Conservation (phyloP, 1,284 basidiomycete species). For the Ustilago shanxiensis region DNA sequence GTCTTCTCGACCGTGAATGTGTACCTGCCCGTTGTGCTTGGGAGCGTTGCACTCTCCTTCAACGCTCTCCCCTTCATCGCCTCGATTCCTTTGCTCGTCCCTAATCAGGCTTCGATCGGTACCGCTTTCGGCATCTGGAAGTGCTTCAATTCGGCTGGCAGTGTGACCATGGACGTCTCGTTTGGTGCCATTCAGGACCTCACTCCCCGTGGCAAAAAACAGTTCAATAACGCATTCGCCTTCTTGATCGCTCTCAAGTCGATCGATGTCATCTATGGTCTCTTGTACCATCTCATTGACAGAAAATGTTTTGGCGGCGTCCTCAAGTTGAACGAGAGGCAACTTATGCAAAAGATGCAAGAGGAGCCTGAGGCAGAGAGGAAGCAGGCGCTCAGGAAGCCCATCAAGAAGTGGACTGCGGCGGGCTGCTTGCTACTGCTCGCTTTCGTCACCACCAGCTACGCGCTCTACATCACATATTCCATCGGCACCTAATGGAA, state of each 20-base stretch:
- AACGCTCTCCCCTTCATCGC: constrained; percentile 71
- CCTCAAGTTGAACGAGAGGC: constrained; percentile 67
- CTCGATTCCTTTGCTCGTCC: constrained; percentile 71
- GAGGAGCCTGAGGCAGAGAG: constrained; percentile 54
- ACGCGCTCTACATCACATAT: constrained; percentile 57
- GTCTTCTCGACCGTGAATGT: constrained; percentile 71
- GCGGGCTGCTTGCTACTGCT: constrained; percentile 34
- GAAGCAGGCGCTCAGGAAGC: constrained; percentile 29
- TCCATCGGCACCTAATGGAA: constrained; percentile 30
- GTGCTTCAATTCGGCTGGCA: constrained; percentile 67
- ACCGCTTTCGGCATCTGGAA: constrained; percentile 73
- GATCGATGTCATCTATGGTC: constrained; percentile 69
- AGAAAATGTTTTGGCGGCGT: constrained; percentile 67
- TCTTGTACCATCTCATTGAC: constrained; percentile 68
- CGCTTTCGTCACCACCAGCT: constrained; percentile 46
- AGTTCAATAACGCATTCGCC: constrained; percentile 71
- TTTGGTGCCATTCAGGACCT: constrained; percentile 71
- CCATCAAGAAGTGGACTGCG: constrained; percentile 40
- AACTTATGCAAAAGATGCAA: constrained; percentile 36
- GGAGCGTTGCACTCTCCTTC: constrained; percentile 69
- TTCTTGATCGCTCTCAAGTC: constrained; percentile 72
- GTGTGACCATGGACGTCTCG: constrained; percentile 70
- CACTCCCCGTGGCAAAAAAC: constrained; percentile 54
- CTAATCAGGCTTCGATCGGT: constrained; percentile 70
- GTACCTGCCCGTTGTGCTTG: constrained; percentile 70